Percentiles rank a stretch among this genome's conserved stretches.
These are phyloP conservation scores for Blumeria graminis DNA, from an alignment of 2,329 filamentous ascomycete species.

Conservation along the genomic window DNA sequence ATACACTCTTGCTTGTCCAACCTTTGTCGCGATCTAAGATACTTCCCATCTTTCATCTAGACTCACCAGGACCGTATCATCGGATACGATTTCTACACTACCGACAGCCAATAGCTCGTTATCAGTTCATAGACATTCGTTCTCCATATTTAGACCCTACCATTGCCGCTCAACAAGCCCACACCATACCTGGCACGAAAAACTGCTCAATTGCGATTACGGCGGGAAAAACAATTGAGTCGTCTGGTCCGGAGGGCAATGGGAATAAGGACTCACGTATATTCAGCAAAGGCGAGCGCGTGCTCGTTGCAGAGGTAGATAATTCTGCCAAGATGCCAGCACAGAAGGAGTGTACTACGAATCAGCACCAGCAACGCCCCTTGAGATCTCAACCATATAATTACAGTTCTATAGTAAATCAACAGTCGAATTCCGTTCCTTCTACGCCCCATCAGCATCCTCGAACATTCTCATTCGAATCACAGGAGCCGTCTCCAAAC, in stretches of 20 bases:
- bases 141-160: slow-evolving; percentile 29
- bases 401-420: slow-evolving; percentile 25
- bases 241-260: slow-evolving; percentile 25
- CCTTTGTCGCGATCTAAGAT: slow-evolving; percentile 25
- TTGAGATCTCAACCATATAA: slow-evolving; percentile 17
- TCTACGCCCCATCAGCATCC: slow-evolving; percentile 82
- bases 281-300: slow-evolving; percentile 34
- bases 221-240: slow-evolving; percentile 17
- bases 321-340: slow-evolving; percentile 14
- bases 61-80: slow-evolving; percentile 26
- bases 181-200: slow-evolving; percentile 24
- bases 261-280: slow-evolving; percentile 35
- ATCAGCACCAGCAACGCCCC: slow-evolving; percentile 9
- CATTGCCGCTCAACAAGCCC: slow-evolving; percentile 29
- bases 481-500: slow-evolving; percentile 58
- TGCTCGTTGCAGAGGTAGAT: slow-evolving; percentile 36
- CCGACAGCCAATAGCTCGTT: slow-evolving; percentile 37
- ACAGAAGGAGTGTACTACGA: slow-evolving; percentile 14
- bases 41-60: slow-evolving; percentile 32
- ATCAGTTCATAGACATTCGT: slow-evolving; percentile 25
- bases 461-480: slow-evolving; percentile 58
- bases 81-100: slow-evolving; percentile 39
- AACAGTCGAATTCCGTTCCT: slow-evolving; percentile 72
- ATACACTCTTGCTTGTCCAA: slow-evolving; percentile 9
- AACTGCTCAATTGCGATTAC: slow-evolving; percentile 27